A percentile compares a stretch with the other conserved stretches of the same genome.
Conservation (phyloP, 495 filamentous ascomycete species). For the Bathelium albidoporum region DNA sequence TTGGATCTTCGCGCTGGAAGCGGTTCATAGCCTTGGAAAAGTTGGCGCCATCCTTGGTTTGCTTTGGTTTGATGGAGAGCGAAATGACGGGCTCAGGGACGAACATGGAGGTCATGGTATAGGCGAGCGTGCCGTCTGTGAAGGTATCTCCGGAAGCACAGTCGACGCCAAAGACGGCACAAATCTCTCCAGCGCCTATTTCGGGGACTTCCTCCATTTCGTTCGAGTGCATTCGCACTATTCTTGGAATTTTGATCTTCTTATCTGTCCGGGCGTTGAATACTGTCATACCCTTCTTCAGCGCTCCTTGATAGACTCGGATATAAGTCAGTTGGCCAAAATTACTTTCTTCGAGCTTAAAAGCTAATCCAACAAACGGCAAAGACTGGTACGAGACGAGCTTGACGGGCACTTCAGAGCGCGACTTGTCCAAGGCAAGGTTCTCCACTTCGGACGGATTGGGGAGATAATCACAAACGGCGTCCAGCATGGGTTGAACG, state of each 20-base stretch:
- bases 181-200: slow-evolving; percentile 93
- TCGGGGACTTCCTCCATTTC: slow-evolving; percentile 96
- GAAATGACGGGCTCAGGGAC: slow-evolving; percentile 98
- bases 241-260: slow-evolving; percentile 93
- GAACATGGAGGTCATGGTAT: slow-evolving; percentile 97
- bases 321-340: slow-evolving; percentile 98
- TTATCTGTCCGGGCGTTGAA: slow-evolving; percentile 91
- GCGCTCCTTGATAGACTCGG: slow-evolving; percentile 89
- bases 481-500: slow-evolving; percentile 94
- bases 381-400: slow-evolving; percentile 85
- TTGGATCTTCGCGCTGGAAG: slow-evolving; percentile 98
- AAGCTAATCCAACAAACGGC: slow-evolving; percentile 91
- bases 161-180: slow-evolving; percentile 96
- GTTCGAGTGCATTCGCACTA: slow-evolving; percentile 99
- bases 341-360: slow-evolving; percentile 98
- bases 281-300: slow-evolving; percentile 79
- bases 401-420: slow-evolving; percentile 67
- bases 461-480: slow-evolving; percentile 90
- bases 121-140: slow-evolving; percentile 87
- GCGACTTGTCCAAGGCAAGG: slow-evolving; percentile 71
- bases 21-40: slow-evolving; percentile 98
- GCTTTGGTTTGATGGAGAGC: slow-evolving; percentile 92
- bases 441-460: slow-evolving; percentile 89
- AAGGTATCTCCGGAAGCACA: slow-evolving; percentile 98
- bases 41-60: slow-evolving; percentile 81